Conservation (phyloP, 192 early-diverging fungal species). For the Coemansia furcata region DNA sequence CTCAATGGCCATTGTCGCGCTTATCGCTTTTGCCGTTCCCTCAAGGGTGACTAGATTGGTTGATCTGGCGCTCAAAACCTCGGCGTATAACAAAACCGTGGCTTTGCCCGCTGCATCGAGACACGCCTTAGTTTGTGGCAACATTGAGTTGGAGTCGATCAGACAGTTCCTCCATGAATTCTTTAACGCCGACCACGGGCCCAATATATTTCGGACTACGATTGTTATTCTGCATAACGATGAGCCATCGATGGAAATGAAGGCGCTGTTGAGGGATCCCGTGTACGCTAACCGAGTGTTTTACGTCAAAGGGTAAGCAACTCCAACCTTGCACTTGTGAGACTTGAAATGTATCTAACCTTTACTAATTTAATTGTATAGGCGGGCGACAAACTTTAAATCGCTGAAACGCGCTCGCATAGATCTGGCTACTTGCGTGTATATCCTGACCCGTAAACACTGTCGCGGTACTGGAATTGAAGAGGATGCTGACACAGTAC, state of each 20-base stretch:
- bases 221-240: conserved; percentile 40
- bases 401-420: conserved; percentile 37
- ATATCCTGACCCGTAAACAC: conserved; percentile 46
- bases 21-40: conserved; percentile 50
- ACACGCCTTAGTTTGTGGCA: conserved; percentile 43
- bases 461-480: conserved; percentile 23
- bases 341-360: not conserved
- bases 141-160: conserved; percentile 39
- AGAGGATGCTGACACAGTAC: conserved; percentile 48
- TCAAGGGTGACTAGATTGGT: conserved; percentile 39
- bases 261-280: conserved; percentile 35
- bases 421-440: conserved; percentile 47
- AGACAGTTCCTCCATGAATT: conserved; percentile 52
- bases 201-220: conserved; percentile 39
- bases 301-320: conserved; percentile 45
- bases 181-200: conserved; percentile 50
- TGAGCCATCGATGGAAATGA: conserved; percentile 47
- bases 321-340: not conserved
- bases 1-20: conserved; percentile 40
- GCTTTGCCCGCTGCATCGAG: conserved; percentile 31
- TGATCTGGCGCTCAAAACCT: conserved; percentile 40
- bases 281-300: conserved; percentile 46
- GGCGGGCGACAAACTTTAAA: conserved; percentile 38
- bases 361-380: not conserved
- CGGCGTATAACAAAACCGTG: conserved; percentile 36